phyloP scores from a whole-genome alignment of 2,329 filamentous ascomycete species.

The Trichophyton rubrum region DNA sequence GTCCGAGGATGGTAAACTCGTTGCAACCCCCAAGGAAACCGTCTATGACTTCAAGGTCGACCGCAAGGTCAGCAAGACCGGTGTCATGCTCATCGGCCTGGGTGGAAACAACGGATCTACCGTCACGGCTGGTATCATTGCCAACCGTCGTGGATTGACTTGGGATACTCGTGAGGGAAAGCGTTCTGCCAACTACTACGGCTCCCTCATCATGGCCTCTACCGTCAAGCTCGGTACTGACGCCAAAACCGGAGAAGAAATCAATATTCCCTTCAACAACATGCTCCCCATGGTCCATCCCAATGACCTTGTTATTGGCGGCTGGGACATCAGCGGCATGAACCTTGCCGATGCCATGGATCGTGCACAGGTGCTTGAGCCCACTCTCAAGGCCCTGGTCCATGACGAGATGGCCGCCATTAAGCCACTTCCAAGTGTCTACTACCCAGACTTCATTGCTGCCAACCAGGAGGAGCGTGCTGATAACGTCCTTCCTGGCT shows the following conservation, averaged over 20 bases:
- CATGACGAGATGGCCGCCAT: slow-evolving; percentile 86
- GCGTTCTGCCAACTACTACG: slow-evolving; percentile 89
- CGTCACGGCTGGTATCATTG: slow-evolving; percentile 91
- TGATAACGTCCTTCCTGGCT: slow-evolving; percentile 75
- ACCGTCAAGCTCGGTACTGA: slow-evolving; percentile 94
- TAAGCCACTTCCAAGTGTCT: slow-evolving; percentile 84
- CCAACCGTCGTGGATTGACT: slow-evolving; percentile 71
- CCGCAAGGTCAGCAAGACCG: slow-evolving; percentile 81
- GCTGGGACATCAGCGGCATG: slow-evolving; percentile 93
- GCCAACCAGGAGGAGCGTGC: slow-evolving; percentile 95
- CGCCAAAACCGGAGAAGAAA: slow-evolving; percentile 66
- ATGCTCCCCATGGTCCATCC: slow-evolving; percentile 94
- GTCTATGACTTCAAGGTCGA: slow-evolving; percentile 96
- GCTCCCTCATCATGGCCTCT: slow-evolving; percentile 91
- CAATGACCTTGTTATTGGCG: slow-evolving; percentile 86
- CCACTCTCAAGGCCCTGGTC: slow-evolving; percentile 78
- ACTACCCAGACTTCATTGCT: slow-evolving; percentile 99
- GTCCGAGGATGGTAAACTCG: slow-evolving; percentile 59
- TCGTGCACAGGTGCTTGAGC: slow-evolving; percentile 86
- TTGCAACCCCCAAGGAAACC: slow-evolving; percentile 77
- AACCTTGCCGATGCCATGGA: slow-evolving; percentile 89
- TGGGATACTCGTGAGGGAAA: slow-evolving; percentile 92
- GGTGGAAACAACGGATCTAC: slow-evolving; percentile 98
- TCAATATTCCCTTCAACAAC: slow-evolving; percentile 93
- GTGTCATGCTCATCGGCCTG: slow-evolving; percentile 95